Evolutionary conservation across 495 filamentous ascomycete genomes (phyloP).

Genomic region (Hypoxylon fragiforme): DNA sequence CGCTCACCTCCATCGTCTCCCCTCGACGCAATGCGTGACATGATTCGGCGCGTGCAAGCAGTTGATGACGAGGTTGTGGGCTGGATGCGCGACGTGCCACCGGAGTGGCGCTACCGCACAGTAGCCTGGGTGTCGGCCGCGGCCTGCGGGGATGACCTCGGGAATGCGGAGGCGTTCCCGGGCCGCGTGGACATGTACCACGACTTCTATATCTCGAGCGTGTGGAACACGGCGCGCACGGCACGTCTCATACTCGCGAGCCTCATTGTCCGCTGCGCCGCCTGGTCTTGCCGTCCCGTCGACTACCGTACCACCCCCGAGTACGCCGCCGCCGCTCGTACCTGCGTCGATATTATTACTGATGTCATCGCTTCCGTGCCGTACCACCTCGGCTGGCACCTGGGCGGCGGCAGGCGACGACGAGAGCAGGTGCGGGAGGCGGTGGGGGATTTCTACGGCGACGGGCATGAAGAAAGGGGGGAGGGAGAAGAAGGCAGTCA

Average conservation of each 20-base stretch:
- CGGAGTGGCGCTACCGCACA: slow-evolving; percentile 45
- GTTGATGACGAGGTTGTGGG: slow-evolving; percentile 47
- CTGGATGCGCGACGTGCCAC: slow-evolving; percentile 49
- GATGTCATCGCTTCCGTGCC: slow-evolving; percentile 57
- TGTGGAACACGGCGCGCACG: slow-evolving; percentile 52
- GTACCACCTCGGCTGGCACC: slow-evolving; percentile 56
- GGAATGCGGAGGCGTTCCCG: slow-evolving; percentile 53
- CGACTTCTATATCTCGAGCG: slow-evolving; percentile 53
- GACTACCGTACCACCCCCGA: slow-evolving; percentile 59
- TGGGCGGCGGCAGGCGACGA: slow-evolving; percentile 23
- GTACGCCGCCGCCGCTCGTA: slow-evolving; percentile 48
- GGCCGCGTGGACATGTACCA: slow-evolving; percentile 55
- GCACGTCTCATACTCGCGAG: slow-evolving; percentile 50
- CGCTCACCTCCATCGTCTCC: too few relatives aligned
- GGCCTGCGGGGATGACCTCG: slow-evolving; percentile 42
- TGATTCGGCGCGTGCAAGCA: slow-evolving; percentile 47
- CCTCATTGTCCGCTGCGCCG: slow-evolving; percentile 53
- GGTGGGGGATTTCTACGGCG: background rate
- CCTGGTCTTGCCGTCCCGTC: slow-evolving; percentile 53
- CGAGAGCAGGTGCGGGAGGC: background rate
- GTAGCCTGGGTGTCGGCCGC: slow-evolving; percentile 50
- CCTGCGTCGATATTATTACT: slow-evolving; percentile 47
- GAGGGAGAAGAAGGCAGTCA: slow-evolving; percentile 43
- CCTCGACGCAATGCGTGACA: slow-evolving; percentile 42
- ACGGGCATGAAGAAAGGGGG: slow-evolving; percentile 33